Percentiles rank a stretch among this genome's conserved stretches.
Evolutionary conservation across 2,329 filamentous ascomycete genomes (phyloP).

Genomic region (Cryphonectria naterciae): DNA sequence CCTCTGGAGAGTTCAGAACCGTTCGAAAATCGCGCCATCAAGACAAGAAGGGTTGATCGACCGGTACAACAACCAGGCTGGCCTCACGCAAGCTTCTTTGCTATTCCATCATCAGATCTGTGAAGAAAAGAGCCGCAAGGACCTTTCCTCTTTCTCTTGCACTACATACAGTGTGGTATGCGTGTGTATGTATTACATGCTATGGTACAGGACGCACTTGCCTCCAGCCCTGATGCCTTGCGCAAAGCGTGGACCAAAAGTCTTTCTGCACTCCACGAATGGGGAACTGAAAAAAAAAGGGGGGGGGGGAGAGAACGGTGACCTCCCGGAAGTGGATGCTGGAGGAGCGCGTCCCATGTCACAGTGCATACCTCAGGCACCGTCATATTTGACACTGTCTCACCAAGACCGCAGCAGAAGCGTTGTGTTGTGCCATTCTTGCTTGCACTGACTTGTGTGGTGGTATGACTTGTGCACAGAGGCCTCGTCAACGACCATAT

Average conservation of each 20-base stretch:
- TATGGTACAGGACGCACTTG: slow-evolving; percentile 5
- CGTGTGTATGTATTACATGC: background rate
- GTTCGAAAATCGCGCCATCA: slow-evolving; percentile 1
- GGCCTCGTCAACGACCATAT: slow-evolving; percentile 19
- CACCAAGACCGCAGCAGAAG: background rate
- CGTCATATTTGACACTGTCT: background rate
- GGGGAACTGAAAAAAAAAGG: slow-evolving; percentile 22
- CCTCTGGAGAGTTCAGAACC: slow-evolving; percentile 12
- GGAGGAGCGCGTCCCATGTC: slow-evolving; percentile 3
- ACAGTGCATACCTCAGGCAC: slow-evolving; percentile 20
- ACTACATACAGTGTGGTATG: background rate
- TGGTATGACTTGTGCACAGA: slow-evolving; percentile 1
- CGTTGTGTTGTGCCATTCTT: background rate
- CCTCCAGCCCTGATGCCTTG: slow-evolving; percentile 18
- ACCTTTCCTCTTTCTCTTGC: background rate
- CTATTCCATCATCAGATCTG: background rate
- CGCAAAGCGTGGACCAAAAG: slow-evolving; percentile 13
- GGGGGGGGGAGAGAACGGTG: slow-evolving; percentile 23
- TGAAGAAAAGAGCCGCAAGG: background rate
- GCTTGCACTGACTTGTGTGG: slow-evolving; percentile 11
- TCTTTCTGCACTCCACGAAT: slow-evolving; percentile 14
- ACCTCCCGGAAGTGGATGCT: slow-evolving; percentile 11
- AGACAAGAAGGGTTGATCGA: background rate
- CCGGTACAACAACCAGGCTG: background rate
- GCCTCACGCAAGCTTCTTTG: slow-evolving; percentile 15